A percentile compares a stretch with the other conserved stretches of the same genome.
phyloP scores from a whole-genome alignment of 2,329 filamentous ascomycete genomes.

The Akanthomyces uredinophilus region DNA sequence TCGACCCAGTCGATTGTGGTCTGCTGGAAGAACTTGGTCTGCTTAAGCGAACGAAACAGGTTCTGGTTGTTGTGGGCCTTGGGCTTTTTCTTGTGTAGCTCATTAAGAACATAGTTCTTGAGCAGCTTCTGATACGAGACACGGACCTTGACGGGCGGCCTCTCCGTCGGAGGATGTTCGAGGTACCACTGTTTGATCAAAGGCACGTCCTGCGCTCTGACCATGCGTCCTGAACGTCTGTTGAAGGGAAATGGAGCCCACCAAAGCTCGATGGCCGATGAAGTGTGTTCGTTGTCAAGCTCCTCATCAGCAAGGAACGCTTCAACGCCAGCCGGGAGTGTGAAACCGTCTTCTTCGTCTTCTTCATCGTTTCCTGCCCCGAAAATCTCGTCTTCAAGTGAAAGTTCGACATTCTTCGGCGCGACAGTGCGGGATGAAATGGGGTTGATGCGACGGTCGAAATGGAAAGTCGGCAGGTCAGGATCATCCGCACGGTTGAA shows the following conservation, averaged over 20 bases:
- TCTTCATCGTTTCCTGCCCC: conserved; percentile 70
- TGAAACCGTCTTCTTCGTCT: conserved; percentile 75
- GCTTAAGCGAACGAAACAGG: conserved; percentile 80
- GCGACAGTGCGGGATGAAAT: conserved; percentile 93
- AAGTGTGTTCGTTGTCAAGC: conserved; percentile 81
- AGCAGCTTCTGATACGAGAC: conserved; percentile 98
- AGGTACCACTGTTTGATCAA: conserved; percentile 98
- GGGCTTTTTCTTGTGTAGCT: conserved; percentile 90
- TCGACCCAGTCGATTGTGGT: conserved; percentile 99
- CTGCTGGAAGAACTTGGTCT: conserved; percentile 99
- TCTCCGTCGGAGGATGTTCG: conserved; percentile 81
- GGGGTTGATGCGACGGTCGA: conserved; percentile 95
- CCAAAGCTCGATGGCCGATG: conserved; percentile 89
- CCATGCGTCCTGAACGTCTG: conserved; percentile 89
- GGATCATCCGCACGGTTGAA: conserved; percentile 85
- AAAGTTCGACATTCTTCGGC: conserved; percentile 86
- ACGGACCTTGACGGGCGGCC: conserved; percentile 89
- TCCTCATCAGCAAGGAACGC: conserved; percentile 89
- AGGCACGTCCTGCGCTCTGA: conserved; percentile 92
- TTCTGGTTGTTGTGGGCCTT: conserved; percentile 96
- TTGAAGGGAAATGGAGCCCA: conserved; percentile 98
- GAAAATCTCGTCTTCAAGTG: conserved; percentile 91
- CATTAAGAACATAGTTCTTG: conserved; percentile 93
- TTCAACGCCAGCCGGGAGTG: conserved; percentile 71
- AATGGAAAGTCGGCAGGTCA: conserved; percentile 91